A percentile compares a stretch with the other conserved stretches of the same genome.
Conservation (phyloP, 148 eudicot species). For the Oxyria digyna region DNA sequence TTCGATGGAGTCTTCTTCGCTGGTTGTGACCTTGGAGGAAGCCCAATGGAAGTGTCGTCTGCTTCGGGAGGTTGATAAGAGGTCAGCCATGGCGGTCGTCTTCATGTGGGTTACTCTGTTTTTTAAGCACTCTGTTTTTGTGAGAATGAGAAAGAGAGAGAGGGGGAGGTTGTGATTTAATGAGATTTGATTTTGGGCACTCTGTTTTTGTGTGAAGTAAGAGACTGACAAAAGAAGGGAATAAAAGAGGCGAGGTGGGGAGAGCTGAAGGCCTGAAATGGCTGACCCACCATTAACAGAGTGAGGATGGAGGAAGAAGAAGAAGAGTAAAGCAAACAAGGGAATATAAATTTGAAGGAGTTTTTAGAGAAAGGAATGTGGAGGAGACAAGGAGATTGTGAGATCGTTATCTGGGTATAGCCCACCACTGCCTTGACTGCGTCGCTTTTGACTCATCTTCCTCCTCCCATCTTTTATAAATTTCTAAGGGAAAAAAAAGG, state of each 20-base stretch:
- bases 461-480: too few species aligned
- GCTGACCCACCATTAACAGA: background rate
- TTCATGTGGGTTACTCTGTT: background rate
- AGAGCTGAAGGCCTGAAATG: background rate
- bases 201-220: background rate
- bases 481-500: too few species aligned
- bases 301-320: background rate
- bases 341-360: background rate
- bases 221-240: slow-evolving; percentile 8
- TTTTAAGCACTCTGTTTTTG: background rate
- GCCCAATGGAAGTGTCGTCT: slow-evolving; percentile 8
- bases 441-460: background rate
- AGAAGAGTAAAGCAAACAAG: background rate
- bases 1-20: background rate
- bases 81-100: slow-evolving; percentile 1
- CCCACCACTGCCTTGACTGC: background rate
- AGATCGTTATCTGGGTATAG: background rate
- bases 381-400: slow-evolving; percentile 1
- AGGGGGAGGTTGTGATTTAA: background rate
- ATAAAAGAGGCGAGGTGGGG: slow-evolving; percentile 7
- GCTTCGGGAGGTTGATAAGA: background rate
- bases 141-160: background rate
- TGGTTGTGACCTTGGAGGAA: slow-evolving; percentile 10
- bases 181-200: background rate
- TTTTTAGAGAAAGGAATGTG: background rate